Conservation (phyloP, 23 red algal species). For the Pyropia haitanensis region DNA sequence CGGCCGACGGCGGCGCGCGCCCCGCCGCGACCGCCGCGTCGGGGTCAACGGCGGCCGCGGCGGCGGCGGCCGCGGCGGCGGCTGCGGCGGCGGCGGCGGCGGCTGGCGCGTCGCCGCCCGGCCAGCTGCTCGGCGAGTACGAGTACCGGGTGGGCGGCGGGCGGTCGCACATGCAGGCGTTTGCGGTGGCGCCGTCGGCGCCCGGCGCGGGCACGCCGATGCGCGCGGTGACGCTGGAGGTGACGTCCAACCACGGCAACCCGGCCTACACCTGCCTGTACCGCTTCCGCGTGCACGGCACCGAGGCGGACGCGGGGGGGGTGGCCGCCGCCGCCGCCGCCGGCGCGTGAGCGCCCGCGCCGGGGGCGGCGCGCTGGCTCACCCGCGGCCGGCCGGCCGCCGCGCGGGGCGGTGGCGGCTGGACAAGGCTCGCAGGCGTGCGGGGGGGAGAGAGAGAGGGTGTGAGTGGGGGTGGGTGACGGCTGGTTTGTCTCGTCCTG, state of each 20-base stretch:
- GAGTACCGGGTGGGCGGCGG: slow-evolving; percentile 31
- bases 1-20: too few species aligned
- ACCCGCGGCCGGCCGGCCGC: too few species aligned
- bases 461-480: too few species aligned
- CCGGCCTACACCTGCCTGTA: slow-evolving; percentile 48
- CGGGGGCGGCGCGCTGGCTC: too few species aligned
- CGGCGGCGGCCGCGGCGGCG: not conserved
- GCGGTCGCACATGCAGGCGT: slow-evolving; percentile 36
- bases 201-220: not conserved
- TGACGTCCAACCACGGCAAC: slow-evolving; percentile 55
- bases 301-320: not conserved
- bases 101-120: not conserved
- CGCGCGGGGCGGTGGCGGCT: too few species aligned
- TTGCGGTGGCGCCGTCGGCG: slow-evolving; percentile 11
- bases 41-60: too few species aligned
- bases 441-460: too few species aligned
- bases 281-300: slow-evolving; percentile 60
- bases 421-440: too few species aligned
- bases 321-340: too few species aligned
- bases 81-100: not conserved
- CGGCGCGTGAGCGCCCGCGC: too few species aligned
- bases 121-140: slow-evolving; percentile 32
- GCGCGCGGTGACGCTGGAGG: slow-evolving; percentile 37
- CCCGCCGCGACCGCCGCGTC: not conserved
- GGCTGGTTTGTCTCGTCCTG: too few species aligned